phyloP scores from a whole-genome alignment of 805 yeast genomes.

The Lipomyces orientalis region DNA sequence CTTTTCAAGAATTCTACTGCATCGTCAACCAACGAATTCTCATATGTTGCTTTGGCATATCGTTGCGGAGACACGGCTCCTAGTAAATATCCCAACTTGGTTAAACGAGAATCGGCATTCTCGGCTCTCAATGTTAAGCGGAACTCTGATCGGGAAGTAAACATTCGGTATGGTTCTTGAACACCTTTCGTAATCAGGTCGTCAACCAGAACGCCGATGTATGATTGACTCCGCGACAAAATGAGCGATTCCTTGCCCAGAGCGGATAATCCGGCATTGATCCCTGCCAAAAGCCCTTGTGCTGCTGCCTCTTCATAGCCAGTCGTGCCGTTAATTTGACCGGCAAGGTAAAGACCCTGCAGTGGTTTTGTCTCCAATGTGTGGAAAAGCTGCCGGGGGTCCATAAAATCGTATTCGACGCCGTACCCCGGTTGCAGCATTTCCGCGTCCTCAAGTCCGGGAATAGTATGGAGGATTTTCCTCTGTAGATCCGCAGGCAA shows the following conservation, averaged over 20 bases:
- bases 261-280: constrained; percentile 79
- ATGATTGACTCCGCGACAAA: constrained; percentile 80
- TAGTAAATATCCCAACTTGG: constrained; percentile 64
- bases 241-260: constrained; percentile 53
- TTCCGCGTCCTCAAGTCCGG: constrained; percentile 85
- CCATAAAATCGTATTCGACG: constrained; percentile 96
- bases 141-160: constrained; percentile 94
- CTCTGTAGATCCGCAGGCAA: constrained; percentile 94
- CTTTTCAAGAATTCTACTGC: constrained; percentile 55
- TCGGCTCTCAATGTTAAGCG: constrained; percentile 89
- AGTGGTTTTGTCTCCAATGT: constrained; percentile 84
- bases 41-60: constrained; percentile 55
- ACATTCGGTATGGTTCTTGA: constrained; percentile 97
- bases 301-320: constrained; percentile 99
- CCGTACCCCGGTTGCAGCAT: constrained; percentile 98
- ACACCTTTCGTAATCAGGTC: constrained; percentile 95
- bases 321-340: constrained; percentile 98
- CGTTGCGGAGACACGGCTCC: constrained; percentile 74
- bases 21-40: constrained; percentile 52
- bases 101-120: constrained; percentile 87
- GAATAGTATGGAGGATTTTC: constrained; percentile 72
- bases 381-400: constrained; percentile 81
- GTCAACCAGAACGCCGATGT: constrained; percentile 89
- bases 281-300: constrained; percentile 94
- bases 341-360: constrained; percentile 83